Evolutionary conservation across 2,329 filamentous ascomycete genomes (phyloP), one percentile per base, ranked within the genome.

Genomic region (Capronia americana): DNA sequence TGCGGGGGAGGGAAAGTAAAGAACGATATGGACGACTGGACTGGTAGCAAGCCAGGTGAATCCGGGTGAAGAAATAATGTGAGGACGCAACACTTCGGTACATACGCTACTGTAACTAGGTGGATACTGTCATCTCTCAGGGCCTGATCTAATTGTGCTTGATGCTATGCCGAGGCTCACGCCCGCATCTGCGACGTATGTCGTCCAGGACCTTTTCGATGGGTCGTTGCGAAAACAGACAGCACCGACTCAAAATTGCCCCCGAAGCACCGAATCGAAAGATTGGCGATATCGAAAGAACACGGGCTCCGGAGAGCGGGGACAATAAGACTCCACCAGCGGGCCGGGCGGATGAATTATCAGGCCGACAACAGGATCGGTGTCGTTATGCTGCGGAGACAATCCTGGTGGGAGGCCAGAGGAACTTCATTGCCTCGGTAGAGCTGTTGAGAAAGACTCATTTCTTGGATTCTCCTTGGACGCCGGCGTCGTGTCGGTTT

Each of bases 361-460:
- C 50, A n/a, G 30, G 4, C 58, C 58, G 58, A 14, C 46, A 20
- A 32, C 38, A n/a, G 5, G 17, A 54, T 20, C 30, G 28, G 30
- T 54, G 50, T 38, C 58, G 58, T 61, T 61, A 61, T n/a, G 57
- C 14, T 26, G 48, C 24, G 20, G 48, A 51, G 48, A 51, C 20
- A 5, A 5, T 51, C 23, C 24, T 11, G 48, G 20, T 14, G 48
- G 23, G 24, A 24, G 48, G 12, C 48, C 17, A 12, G n/a, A 5
- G 20, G 14, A 26, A 24, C 7, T 23, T 26, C 24, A 20, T 8
- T 10, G 24, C 20, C 48, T 51, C 48, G 20, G 48, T 12, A 51
- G 17, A 44, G 38, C 14, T 10, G 38, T 44, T 44, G 38, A n/a
- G 38, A 17, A 20, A 6, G 17, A n/a, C 38, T 7, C 17, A 20